Evolutionary conservation across 2,329 filamentous ascomycete genomes (phyloP), one percentile per base, ranked within the genome.

Genomic region (Penicillium sp.): DNA sequence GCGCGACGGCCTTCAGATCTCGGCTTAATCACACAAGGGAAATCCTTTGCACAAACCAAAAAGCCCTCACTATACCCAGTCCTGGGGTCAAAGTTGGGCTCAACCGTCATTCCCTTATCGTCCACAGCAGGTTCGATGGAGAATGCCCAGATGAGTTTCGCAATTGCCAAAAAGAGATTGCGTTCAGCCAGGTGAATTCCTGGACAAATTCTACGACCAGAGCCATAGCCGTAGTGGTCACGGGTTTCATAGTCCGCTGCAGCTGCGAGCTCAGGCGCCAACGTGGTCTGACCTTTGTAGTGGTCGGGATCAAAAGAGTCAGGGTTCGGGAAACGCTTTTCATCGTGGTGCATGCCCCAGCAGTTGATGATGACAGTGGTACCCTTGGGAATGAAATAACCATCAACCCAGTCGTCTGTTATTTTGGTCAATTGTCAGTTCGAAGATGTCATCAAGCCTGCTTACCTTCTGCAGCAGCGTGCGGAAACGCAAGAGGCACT

Each of bases 71-170:
- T 39, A 6, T 39, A 39, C 4, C 36, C 36, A 19, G 36, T 39
- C 36, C 19, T 8, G 6, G 36, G 16, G 16, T 16, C 19, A 1
- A 19, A 39, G 16, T 39, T 8, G 11, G 7, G 19, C 10, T 39
- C 36, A 19, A 39, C 16, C 2, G 16, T 16, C 2, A 19, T 16
- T 19, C 36, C 36, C 8, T 39, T 13, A 9, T 39, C 36, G 18
- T 39, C 36, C 36, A 39, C 19, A 6, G 16, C 36, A 4, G 43
- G 44, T 14, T 48, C 43, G 9, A 41, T 11, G 2, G 47, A 48
- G n/a, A 51, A 51, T 7, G 39, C 23, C 48, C 32, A 51, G 13
- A 51, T n/a, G n/a, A 51, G 13, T n/a, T 45, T 51, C 23, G 40
- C 39, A 19, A 51, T 10, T 1, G 14, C 13, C 1, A 44, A 27